Percentiles rank a stretch among this genome's conserved stretches.
Evolutionary conservation across 2,329 filamentous ascomycete genomes (phyloP).

Genomic region (Sphaerulina musiva): DNA sequence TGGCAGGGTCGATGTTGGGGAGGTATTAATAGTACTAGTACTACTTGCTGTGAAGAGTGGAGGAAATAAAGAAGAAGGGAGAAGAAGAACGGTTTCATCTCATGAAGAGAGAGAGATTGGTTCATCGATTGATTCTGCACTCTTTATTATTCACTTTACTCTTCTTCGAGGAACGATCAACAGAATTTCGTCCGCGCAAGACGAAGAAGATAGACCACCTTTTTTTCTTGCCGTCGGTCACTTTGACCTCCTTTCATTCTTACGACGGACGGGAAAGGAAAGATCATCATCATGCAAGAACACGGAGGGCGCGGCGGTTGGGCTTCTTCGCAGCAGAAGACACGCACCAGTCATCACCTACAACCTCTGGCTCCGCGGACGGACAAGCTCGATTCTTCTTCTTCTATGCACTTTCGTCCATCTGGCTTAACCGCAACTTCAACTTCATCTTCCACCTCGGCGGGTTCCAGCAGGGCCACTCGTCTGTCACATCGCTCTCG

Average conservation of each 20-base stretch:
- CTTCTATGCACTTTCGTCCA: constrained; percentile 23
- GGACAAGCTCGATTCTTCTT: constrained; percentile 7
- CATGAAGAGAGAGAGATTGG: too few relatives aligned
- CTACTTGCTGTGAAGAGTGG: too few relatives aligned
- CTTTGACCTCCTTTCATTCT: constrained; percentile 8
- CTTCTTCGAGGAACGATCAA: too few relatives aligned
- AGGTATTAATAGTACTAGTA: too few relatives aligned
- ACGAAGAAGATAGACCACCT: neutral
- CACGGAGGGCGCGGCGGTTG: constrained; percentile 8
- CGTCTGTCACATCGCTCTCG: constrained; percentile 49
- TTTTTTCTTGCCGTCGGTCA: constrained; percentile 18
- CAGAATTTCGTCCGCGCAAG: too few relatives aligned
- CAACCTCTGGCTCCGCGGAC: constrained; percentile 30
- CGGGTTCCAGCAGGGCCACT: constrained; percentile 26
- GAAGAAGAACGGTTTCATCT: too few relatives aligned
- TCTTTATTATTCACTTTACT: too few relatives aligned
- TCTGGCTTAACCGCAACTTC: neutral
- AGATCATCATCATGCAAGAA: constrained; percentile 19
- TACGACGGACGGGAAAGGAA: too few relatives aligned
- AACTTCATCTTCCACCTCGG: neutral
- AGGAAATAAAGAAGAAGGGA: too few relatives aligned
- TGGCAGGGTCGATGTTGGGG: too few relatives aligned
- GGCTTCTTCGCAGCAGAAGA: constrained; percentile 16
- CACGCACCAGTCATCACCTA: constrained; percentile 28
- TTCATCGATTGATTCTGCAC: too few relatives aligned